A percentile compares a stretch with the other conserved stretches of the same genome.
phyloP scores from a whole-genome alignment of 371 early-diverging fungal species.

The Mucor velutinosus region DNA sequence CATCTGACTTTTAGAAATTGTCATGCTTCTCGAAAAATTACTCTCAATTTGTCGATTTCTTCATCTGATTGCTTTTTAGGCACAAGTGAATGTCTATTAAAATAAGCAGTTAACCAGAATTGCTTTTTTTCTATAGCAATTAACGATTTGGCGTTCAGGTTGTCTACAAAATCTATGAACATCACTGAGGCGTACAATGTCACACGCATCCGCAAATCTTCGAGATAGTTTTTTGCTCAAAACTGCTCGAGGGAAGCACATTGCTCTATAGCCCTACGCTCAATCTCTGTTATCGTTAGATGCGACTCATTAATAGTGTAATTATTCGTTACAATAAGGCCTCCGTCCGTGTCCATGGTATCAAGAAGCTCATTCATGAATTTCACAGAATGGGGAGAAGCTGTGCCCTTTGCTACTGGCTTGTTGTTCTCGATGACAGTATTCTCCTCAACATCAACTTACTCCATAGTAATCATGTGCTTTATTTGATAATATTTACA shows the following conservation, averaged over 20 bases:
- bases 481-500: slow-evolving; percentile 13
- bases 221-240: too few relatives aligned
- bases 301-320: slow-evolving; percentile 2
- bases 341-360: slow-evolving; percentile 9
- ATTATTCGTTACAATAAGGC: slow-evolving; percentile 5
- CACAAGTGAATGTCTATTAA: too few relatives aligned
- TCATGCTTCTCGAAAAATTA: too few relatives aligned
- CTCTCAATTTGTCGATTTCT: too few relatives aligned
- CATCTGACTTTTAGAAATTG: too few relatives aligned
- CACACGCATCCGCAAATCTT: slow-evolving; percentile 9
- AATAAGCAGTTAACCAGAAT: too few relatives aligned
- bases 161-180: too few relatives aligned
- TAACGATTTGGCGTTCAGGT: too few relatives aligned
- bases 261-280: neutral
- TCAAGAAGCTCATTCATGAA: slow-evolving; percentile 18
- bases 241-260: too few relatives aligned
- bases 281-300: neutral
- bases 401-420: slow-evolving; percentile 9
- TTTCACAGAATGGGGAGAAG: slow-evolving; percentile 18
- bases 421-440: too few relatives aligned
- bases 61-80: too few relatives aligned
- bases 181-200: slow-evolving; percentile 7
- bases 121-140: too few relatives aligned
- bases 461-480: slow-evolving; percentile 8
- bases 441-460: slow-evolving; percentile 7